phyloP scores from a whole-genome alignment of 306 rosid genomes.

The Alnus glutinosa region DNA sequence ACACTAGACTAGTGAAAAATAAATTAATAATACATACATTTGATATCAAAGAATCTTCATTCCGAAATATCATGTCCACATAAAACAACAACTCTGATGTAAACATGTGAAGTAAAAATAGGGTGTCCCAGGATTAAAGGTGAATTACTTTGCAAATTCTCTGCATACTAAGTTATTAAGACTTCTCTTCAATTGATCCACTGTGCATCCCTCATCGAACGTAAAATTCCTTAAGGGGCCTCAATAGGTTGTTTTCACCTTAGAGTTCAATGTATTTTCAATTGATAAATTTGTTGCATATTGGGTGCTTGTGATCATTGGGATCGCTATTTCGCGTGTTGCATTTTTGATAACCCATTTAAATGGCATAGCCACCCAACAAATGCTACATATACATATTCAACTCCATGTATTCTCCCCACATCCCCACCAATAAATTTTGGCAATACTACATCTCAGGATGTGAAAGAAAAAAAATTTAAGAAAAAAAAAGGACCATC shows the following conservation, averaged over 20 bases:
- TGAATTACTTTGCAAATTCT: neutral
- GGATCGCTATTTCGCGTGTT: too few species aligned
- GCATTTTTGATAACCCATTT: neutral
- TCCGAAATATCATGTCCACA: neutral
- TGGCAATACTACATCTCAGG: neutral
- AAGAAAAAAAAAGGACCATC: too few species aligned
- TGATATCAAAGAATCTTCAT: neutral
- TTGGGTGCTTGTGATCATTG: too few species aligned
- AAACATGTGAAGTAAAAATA: neutral
- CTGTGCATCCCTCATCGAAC: neutral
- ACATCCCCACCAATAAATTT: neutral
- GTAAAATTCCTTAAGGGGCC: neutral
- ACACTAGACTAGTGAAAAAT: neutral
- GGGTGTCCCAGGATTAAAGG: neutral
- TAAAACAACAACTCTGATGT: neutral
- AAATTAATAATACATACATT: too few species aligned
- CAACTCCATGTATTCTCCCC: neutral
- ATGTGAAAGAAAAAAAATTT: neutral
- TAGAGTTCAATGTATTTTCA: neutral
- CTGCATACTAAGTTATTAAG: neutral
- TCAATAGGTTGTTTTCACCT: neutral
- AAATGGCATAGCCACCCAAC: neutral
- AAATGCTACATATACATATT: neutral
- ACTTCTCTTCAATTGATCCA: neutral
- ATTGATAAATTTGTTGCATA: too few species aligned